Base-by-base conservation (phyloP, 352 stramenopile species). In the Pelagophyceae sp. region DNA sequence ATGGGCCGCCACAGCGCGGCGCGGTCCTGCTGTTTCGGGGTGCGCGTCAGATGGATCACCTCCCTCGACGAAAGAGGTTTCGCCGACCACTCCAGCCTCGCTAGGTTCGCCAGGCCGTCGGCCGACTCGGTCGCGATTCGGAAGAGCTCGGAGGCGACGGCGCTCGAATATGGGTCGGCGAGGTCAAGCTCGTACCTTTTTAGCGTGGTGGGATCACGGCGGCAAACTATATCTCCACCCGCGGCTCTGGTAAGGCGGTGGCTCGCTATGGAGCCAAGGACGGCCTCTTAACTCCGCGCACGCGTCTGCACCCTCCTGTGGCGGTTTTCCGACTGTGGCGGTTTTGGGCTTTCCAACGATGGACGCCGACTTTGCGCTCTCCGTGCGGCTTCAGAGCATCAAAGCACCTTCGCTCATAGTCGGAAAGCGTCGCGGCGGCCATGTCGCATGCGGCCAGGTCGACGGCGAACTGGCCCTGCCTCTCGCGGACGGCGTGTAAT, bases 111-210 rank as follows among this genome's bases (percentile, higher is more conserved):
- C 23, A 65, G 70, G 74, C 88, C 92, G 38, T 88, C 89, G 79
- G 92, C 92, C 38, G 87, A 84, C 15, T 81, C 85, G 35, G 83
- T 90, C 1, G 90, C 86, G 1, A 94, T 82, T 0, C 88, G 87
- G n/a, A 91, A 77, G 19, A 94, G 83, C 72, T 92, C 87, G 72
- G 85, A 87, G 0, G 82, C 80, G 63, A 94, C 90, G 84, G 90
- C 92, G 78, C 86, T 86, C 74, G 91, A 89, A 72, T 93, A 94
- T 0, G 90, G 85, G 3, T 91, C 85, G 0, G 69, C 31, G 19
- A 93, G 63, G 31, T 90, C 82, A 3, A 94, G 82, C 0, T 84
- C 80, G 67, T 93, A 94, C 29, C 85, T n/a, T n/a, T n/a, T n/a
- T n/a, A n/a, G n/a, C n/a, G n/a, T n/a, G n/a, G n/a, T n/a, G n/a